phyloP scores from a whole-genome alignment of 2,329 filamentous ascomycete species.

The Pleoardoris graminearum region DNA sequence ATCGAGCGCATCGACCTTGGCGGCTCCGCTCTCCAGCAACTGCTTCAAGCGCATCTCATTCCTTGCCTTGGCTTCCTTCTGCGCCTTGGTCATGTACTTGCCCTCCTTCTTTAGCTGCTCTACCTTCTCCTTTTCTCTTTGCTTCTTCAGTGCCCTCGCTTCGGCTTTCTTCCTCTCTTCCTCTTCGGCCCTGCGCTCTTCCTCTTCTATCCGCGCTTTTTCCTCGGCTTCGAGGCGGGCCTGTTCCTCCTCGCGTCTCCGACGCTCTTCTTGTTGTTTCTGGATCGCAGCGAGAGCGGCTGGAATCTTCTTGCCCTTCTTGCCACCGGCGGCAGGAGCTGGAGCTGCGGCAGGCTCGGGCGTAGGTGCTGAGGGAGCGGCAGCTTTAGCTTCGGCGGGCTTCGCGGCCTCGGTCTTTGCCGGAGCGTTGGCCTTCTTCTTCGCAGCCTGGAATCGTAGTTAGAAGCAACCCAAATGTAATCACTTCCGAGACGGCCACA shows the following conservation, averaged over 20 bases:
- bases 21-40: slow-evolving; percentile 78
- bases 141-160: slow-evolving; percentile 76
- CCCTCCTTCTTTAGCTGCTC: slow-evolving; percentile 87
- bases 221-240: slow-evolving; percentile 64
- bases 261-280: slow-evolving; percentile 81
- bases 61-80: slow-evolving; percentile 78
- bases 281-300: slow-evolving; percentile 72
- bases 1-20: slow-evolving; percentile 60
- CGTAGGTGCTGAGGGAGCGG: slow-evolving; percentile 27
- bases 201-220: slow-evolving; percentile 65
- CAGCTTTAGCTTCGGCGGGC: slow-evolving; percentile 45
- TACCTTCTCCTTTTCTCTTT: slow-evolving; percentile 82
- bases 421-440: slow-evolving; percentile 62
- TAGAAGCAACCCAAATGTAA: not conserved
- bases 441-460: slow-evolving; percentile 49
- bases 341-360: slow-evolving; percentile 32
- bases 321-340: slow-evolving; percentile 49
- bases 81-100: slow-evolving; percentile 83
- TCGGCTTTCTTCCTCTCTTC: slow-evolving; percentile 72
- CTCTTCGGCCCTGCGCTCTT: slow-evolving; percentile 67
- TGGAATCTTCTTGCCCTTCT: slow-evolving; percentile 89
- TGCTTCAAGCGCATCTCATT: slow-evolving; percentile 82
- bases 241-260: slow-evolving; percentile 65
- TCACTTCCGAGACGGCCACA: not conserved
- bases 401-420: slow-evolving; percentile 51